phyloP scores from a whole-genome alignment of 2,329 filamentous ascomycete species.

The Xylariaceae sp. region DNA sequence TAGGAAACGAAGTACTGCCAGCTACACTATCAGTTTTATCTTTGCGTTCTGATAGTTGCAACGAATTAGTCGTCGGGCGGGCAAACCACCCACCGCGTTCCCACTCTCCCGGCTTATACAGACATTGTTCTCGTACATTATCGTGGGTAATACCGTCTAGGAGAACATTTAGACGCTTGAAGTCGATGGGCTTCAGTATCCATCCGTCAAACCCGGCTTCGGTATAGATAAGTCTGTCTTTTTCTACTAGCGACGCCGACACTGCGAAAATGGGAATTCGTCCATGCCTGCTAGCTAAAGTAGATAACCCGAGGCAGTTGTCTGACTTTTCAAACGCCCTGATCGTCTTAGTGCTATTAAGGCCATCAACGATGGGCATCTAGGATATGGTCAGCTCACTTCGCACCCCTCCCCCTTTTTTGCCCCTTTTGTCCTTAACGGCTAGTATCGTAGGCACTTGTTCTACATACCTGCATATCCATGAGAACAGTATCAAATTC shows the following conservation, averaged over 20 bases:
- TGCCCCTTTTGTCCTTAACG: not conserved
- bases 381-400: conserved; percentile 43
- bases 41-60: not conserved
- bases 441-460: not conserved
- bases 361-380: conserved; percentile 93
- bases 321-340: conserved; percentile 69
- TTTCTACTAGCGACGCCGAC: conserved; percentile 80
- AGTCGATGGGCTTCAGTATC: conserved; percentile 89
- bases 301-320: conserved; percentile 58
- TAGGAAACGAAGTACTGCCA: too few species aligned
- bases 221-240: conserved; percentile 70
- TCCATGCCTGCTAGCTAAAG: conserved; percentile 63
- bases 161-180: conserved; percentile 72
- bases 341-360: conserved; percentile 83
- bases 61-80: conserved; percentile 4
- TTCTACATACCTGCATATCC: conserved; percentile 80
- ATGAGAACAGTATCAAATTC: conserved; percentile 82
- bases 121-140: conserved; percentile 60
- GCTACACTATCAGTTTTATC: not conserved
- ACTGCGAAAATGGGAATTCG: conserved; percentile 85
- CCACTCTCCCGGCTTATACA: conserved; percentile 78
- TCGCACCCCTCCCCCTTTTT: not conserved
- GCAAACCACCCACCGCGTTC: conserved; percentile 88
- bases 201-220: conserved; percentile 85
- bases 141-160: conserved; percentile 72